Percentiles rank a stretch among this genome's conserved stretches.
Evolutionary conservation across 2,329 filamentous ascomycete species (phyloP).

Genomic region (Diaporthe sp.): DNA sequence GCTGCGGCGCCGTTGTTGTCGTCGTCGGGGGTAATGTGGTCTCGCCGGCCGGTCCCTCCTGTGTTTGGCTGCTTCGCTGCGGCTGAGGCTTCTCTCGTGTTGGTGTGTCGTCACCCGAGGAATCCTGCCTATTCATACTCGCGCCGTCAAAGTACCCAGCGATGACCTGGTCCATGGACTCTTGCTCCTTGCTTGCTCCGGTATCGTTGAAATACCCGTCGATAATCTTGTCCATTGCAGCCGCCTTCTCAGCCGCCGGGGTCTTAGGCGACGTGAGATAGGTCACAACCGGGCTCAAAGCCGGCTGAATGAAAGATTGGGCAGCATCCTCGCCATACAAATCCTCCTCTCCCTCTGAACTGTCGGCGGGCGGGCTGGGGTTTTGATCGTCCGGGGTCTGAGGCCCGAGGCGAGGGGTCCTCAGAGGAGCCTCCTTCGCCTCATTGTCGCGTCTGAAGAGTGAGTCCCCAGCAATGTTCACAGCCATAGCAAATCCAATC

Average conservation of each 20-base stretch:
- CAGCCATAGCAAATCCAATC: not conserved
- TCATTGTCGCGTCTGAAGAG: not conserved
- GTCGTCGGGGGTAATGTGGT: constrained; percentile 3
- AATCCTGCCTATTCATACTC: constrained; percentile 13
- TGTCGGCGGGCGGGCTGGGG: constrained; percentile 39
- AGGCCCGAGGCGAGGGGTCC: constrained; percentile 16
- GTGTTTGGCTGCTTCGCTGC: not conserved
- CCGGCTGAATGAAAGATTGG: constrained; percentile 71
- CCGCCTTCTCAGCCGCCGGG: constrained; percentile 70
- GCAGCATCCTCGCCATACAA: constrained; percentile 67
- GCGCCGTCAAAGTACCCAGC: constrained; percentile 22
- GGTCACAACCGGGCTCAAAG: constrained; percentile 69
- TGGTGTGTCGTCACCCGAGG: constrained; percentile 25
- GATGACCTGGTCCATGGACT: constrained; percentile 36
- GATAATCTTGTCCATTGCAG: constrained; percentile 63
- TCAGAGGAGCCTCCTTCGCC: not conserved
- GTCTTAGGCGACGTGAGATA: constrained; percentile 68
- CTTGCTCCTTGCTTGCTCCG: constrained; percentile 27
- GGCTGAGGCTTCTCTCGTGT: constrained; percentile 1
- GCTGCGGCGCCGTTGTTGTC: constrained; percentile 35
- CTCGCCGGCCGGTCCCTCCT: not conserved
- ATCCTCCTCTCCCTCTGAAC: constrained; percentile 52
- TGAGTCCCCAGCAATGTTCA: not conserved
- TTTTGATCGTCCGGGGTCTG: constrained; percentile 21
- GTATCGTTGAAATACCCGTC: constrained; percentile 54